Percentiles rank a stretch among this genome's conserved stretches.
These are phyloP conservation scores for Elaeis oleifera DNA, from an alignment of 202 grass and related monocot species.

Conservation along the genomic window DNA sequence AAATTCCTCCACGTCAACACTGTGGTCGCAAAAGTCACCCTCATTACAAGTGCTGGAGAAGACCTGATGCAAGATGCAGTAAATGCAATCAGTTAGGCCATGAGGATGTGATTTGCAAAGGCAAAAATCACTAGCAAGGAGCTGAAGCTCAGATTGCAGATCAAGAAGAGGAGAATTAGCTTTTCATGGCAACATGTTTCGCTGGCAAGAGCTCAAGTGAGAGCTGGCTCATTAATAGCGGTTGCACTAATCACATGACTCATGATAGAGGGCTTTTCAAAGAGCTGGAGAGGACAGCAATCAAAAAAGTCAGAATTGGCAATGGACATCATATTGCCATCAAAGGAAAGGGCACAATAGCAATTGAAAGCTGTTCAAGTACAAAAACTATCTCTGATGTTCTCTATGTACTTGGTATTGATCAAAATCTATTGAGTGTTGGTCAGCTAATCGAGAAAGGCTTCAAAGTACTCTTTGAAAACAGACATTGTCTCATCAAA, in stretches of 20 bases:
- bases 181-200: conserved; percentile 4
- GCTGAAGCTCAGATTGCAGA: not conserved
- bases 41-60: not conserved
- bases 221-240: conserved; percentile 1
- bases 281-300: not conserved
- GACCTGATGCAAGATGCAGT: not conserved
- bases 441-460: not conserved
- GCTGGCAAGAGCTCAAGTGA: not conserved
- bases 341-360: not conserved
- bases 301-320: not conserved
- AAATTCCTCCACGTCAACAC: not conserved
- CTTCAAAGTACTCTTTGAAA: not conserved
- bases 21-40: not conserved
- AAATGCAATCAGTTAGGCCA: not conserved
- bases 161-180: not conserved
- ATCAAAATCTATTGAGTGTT: not conserved
- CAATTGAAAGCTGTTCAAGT: not conserved
- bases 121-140: not conserved
- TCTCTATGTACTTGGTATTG: not conserved
- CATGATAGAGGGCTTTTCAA: not conserved
- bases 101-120: not conserved
- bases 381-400: not conserved
- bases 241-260: conserved; percentile 9
- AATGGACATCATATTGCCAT: not conserved
- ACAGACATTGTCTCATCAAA: too few species aligned